Evolutionary conservation across 768 basidiomycete genomes (phyloP).

Genomic region (Erythrobasidium yunnanense): DNA sequence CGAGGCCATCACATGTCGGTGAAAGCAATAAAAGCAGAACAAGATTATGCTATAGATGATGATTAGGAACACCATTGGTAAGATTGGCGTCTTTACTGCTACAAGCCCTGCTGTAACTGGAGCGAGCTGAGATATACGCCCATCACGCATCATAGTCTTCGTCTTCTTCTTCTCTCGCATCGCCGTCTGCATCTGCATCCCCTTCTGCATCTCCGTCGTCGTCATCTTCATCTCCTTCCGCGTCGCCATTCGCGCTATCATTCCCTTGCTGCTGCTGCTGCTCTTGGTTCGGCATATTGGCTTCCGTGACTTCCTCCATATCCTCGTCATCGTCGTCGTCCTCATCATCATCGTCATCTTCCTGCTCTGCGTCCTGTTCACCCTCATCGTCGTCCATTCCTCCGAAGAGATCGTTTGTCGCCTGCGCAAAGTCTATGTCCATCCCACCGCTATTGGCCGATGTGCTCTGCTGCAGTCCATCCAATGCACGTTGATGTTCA

Average conservation of each 20-base stretch:
- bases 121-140: background rate
- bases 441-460: background rate
- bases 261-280: background rate
- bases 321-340: conserved; percentile 14
- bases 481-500: background rate
- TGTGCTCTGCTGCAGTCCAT: background rate
- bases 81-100: too few species aligned
- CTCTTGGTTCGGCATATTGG: background rate
- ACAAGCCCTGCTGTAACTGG: too few species aligned
- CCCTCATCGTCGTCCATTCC: conserved; percentile 20
- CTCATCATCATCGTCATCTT: conserved; percentile 18
- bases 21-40: background rate
- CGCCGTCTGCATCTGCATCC: background rate
- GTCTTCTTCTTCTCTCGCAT: background rate
- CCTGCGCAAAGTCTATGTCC: conserved; percentile 9
- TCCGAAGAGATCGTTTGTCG: conserved; percentile 8
- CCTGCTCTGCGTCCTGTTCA: conserved; percentile 16
- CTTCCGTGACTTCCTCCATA: background rate
- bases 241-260: background rate
- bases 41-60: background rate
- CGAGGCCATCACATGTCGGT: background rate
- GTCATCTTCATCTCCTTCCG: background rate
- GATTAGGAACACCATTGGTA: too few species aligned
- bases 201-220: background rate
- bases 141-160: background rate